A percentile compares a stretch with the other conserved stretches of the same genome.
phyloP scores from a whole-genome alignment of 2,329 filamentous ascomycete genomes.

The Calonectria fujianensis region DNA sequence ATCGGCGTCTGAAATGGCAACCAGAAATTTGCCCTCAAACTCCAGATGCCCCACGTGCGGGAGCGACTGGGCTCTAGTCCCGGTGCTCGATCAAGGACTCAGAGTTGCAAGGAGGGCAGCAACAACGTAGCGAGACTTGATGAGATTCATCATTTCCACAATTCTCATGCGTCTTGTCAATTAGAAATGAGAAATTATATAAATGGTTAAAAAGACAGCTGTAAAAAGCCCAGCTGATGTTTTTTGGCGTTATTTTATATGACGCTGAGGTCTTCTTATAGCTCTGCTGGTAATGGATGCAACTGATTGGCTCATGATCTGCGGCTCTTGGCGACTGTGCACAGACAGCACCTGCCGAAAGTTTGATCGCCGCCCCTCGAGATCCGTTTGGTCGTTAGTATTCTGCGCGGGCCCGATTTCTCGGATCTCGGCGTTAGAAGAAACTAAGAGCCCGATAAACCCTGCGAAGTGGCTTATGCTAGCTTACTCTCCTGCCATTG shows the following conservation, averaged over 20 bases:
- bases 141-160: neutral
- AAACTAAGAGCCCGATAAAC: neutral
- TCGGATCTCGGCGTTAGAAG: neutral
- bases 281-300: too few relatives aligned
- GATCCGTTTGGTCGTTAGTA: neutral
- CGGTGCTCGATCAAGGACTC: neutral
- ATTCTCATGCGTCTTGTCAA: neutral
- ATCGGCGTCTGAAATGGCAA: neutral
- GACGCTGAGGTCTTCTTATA: neutral
- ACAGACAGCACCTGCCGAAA: neutral
- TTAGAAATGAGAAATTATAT: neutral
- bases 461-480: neutral
- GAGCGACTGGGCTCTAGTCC: neutral
- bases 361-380: neutral
- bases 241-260: neutral
- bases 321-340: neutral
- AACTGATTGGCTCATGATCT: neutral
- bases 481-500: neutral
- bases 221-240: too few relatives aligned
- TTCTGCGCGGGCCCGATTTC: neutral
- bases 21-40: neutral
- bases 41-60: constrained; percentile 6
- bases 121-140: neutral
- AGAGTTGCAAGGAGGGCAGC: neutral
- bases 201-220: too few relatives aligned